Evolutionary conservation across 441 rosid species (phyloP), one percentile per base, ranked within the genome.

Genomic region (Bruguiera hainesii): DNA sequence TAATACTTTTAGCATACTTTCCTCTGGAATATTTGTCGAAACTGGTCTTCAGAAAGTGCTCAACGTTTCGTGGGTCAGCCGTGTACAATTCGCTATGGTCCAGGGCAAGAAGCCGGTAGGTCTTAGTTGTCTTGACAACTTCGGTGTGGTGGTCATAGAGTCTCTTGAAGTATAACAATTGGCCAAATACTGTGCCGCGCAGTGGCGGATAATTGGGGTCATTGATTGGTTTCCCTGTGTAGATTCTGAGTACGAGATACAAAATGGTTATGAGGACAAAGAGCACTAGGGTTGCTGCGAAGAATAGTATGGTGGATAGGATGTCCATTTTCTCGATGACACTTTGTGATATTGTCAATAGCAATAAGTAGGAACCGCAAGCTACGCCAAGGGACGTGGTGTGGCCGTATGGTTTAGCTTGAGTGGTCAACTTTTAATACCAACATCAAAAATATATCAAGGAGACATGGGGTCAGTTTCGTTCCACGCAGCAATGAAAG

Each of bases 21-120:
- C 97, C 97, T 66, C 86, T 93, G 0, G 75, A 57, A 61, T 85
- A 87, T 20, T 59, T 72, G 7, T 78, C 80, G 29, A 87, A 92
- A 1, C 68, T 75, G 5, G 87, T 80, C 74, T 85, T 87, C 56
- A 88, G 71, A 1, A 90, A 65, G 66, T 88, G 87, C 75, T 89
- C 91, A 1, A 92, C 71, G 73, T 87, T 93, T 37, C 84, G 79
- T 5, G 80, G 59, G 71, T 93, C 92, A 3, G 85, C 74, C 3
- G 97, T 88, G 81, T 65, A 78, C 21, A 87, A 4, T n/a, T 75
- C 78, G 60, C 90, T 85, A 15, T 60, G 76, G 16, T 48, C 60
- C 1, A 80, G 81, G 19, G 63, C 71, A 19, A 93, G 80, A 55
- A 88, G 84, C 73, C 93, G 74, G 62, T 35, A 88, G 21, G 96